These are phyloP conservation scores for Lactarius evosmus DNA, from an alignment of 768 basidiomycete genomes.

Conservation along the genomic window DNA sequence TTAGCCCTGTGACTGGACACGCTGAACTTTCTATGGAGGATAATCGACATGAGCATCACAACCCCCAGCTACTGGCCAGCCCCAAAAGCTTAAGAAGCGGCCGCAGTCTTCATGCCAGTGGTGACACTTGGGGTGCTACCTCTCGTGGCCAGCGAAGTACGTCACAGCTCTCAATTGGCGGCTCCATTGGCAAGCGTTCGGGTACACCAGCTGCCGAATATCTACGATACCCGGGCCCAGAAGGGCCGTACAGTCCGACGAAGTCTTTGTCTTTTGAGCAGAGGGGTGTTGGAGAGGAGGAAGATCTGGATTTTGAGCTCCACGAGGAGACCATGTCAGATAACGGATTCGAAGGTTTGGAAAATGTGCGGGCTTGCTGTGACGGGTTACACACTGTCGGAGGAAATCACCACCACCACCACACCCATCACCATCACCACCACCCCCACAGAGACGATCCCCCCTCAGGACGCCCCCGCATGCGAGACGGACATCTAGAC, in stretches of 20 bases:
- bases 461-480: constrained; percentile 36
- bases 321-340: constrained; percentile 71
- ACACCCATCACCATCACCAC: constrained; percentile 57
- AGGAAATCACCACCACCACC: constrained; percentile 52
- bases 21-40: constrained; percentile 39
- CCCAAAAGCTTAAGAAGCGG: constrained; percentile 74
- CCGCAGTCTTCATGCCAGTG: constrained; percentile 52
- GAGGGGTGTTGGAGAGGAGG: constrained; percentile 44
- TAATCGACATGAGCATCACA: constrained; percentile 46
- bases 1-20: constrained; percentile 34
- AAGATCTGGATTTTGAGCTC: constrained; percentile 79
- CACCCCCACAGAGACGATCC: constrained; percentile 35
- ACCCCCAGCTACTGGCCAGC: constrained; percentile 48
- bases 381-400: constrained; percentile 87
- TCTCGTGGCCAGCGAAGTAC: constrained; percentile 75
- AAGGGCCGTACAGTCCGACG: constrained; percentile 73
- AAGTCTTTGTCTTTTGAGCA: constrained; percentile 52
- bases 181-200: constrained; percentile 78
- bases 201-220: constrained; percentile 94
- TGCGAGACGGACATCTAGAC: constrained; percentile 52
- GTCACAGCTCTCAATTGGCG: constrained; percentile 69
- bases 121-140: constrained; percentile 69
- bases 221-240: constrained; percentile 71
- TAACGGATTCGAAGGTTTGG: constrained; percentile 85
- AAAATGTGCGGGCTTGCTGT: constrained; percentile 92